Evolutionary conservation across 805 yeast species (phyloP).

Genomic region (Zygoascus biomembranicola): DNA sequence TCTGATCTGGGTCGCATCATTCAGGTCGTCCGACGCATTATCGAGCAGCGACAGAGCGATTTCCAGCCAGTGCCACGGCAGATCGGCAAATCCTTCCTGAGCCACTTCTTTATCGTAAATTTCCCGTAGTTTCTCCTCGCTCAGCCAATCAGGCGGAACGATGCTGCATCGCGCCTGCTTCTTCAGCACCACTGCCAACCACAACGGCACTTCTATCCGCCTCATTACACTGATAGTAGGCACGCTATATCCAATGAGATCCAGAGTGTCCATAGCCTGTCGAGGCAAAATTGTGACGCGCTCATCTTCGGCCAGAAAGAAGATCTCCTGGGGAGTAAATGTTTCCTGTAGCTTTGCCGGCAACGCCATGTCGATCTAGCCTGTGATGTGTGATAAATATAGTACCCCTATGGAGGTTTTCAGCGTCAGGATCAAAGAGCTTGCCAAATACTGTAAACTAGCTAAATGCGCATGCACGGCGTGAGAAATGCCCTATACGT

Average conservation of each 20-base stretch:
- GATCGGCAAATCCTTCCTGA: constrained; percentile 43
- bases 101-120: constrained; percentile 60
- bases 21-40: constrained; percentile 70
- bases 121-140: constrained; percentile 41
- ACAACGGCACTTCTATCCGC: constrained; percentile 64
- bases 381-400: too few relatives aligned
- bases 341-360: constrained; percentile 47
- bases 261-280: constrained; percentile 56
- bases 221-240: constrained; percentile 62
- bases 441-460: too few relatives aligned
- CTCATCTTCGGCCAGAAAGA: constrained; percentile 79
- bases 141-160: constrained; percentile 81
- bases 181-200: constrained; percentile 80
- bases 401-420: too few relatives aligned
- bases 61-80: constrained; percentile 91
- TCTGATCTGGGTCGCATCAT: constrained; percentile 63
- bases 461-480: too few relatives aligned
- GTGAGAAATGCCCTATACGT: too few relatives aligned
- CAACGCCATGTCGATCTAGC: constrained; percentile 43
- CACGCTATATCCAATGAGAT: constrained; percentile 42
- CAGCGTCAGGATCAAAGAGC: too few relatives aligned
- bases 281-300: constrained; percentile 69
- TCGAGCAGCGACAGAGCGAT: constrained; percentile 59
- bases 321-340: constrained; percentile 69
- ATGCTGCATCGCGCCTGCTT: constrained; percentile 81